These are phyloP conservation scores for Cercospora brassicicola DNA, from an alignment of 2,329 filamentous ascomycete genomes.

Conservation along the genomic window DNA sequence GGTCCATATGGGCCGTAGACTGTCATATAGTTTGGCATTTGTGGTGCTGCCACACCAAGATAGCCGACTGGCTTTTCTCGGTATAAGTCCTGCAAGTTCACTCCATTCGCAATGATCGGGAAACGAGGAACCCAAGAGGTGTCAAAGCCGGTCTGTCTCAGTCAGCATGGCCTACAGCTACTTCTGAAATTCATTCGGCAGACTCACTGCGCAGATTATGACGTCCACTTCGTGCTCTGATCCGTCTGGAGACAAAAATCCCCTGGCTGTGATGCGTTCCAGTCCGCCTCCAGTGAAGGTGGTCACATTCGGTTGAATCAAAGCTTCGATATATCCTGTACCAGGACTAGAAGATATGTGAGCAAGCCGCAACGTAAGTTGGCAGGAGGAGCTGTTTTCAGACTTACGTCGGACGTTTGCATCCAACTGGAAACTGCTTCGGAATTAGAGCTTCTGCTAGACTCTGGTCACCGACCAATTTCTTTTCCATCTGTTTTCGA, in stretches of 20 bases:
- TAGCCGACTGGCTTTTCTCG: conserved; percentile 33
- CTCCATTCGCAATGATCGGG: conserved; percentile 38
- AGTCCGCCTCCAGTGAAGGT: not conserved
- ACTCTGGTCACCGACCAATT: conserved; percentile 56
- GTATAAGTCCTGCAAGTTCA: conserved; percentile 34
- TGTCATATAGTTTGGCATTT: conserved; percentile 34
- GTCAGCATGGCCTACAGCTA: not conserved
- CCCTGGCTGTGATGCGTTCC: conserved; percentile 47
- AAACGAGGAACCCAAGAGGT: conserved; percentile 40
- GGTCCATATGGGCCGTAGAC: conserved; percentile 29
- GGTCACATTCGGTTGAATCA: not conserved
- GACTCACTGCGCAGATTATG: conserved; percentile 50
- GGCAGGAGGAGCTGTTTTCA: conserved; percentile 55
- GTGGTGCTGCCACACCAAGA: conserved; percentile 31
- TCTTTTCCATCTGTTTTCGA: conserved; percentile 54
- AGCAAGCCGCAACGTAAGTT: not conserved
- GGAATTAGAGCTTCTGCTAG: conserved; percentile 53
- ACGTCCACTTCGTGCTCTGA: conserved; percentile 42
- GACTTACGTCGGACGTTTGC: conserved; percentile 52
- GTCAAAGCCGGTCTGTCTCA: conserved; percentile 33
- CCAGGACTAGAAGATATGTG: not conserved
- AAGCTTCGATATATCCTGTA: not conserved
- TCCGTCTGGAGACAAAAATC: conserved; percentile 44
- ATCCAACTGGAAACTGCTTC: conserved; percentile 49
- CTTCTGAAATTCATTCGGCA: not conserved